Evolutionary conservation across 169 alveolate genomes (phyloP), one percentile per base, ranked within the genome.

Genomic region (Eimeria sp.): DNA sequence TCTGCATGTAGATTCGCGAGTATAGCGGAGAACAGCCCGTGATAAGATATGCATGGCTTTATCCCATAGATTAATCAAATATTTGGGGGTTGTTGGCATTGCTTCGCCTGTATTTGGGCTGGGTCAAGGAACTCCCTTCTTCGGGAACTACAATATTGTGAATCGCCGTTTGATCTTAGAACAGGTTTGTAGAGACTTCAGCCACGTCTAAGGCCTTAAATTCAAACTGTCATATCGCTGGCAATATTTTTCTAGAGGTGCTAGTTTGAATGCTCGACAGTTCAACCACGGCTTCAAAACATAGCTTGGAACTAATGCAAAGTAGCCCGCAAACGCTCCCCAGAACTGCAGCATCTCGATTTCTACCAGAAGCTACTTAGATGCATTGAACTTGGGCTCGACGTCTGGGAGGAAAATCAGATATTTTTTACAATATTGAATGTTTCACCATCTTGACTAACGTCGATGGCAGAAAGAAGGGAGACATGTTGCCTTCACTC

Each of bases 91-190:
- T 40, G 13, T 16, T 37, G 13, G 18, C 56, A 30, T 2, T 18
- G n/a, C 56, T n/a, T 74, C 56, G 33, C 54, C 83, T 40, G 27
- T 40, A 58, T 30, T 74, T 58, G 83, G 83, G 54, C 83, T 74
- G 83, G 58, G 23, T 40, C 58, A 74, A 3, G 54, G 27, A 37
- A n/a, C 18, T 71, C 83, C 6, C 56, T 40, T 37, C 83, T 37
- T 74, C 83, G 58, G 18, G 56, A 13, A 74, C 83, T 13, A 16
- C 83, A 74, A n/a, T 18, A 74, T 10, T 14, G 58, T 40, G 14
- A 20, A 74, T 18, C 14, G 11, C 54, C 33, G 18, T 6, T 20
- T 58, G 16, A 40, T 3, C 30, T 14, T 40, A 20, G 0, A 40
- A 1, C 40, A 40, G 8, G 25, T 74, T 74, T 40, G 33, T 8